Evolutionary conservation across 257 asterid species (phyloP).

Genomic region (Forsythia suspensa): DNA sequence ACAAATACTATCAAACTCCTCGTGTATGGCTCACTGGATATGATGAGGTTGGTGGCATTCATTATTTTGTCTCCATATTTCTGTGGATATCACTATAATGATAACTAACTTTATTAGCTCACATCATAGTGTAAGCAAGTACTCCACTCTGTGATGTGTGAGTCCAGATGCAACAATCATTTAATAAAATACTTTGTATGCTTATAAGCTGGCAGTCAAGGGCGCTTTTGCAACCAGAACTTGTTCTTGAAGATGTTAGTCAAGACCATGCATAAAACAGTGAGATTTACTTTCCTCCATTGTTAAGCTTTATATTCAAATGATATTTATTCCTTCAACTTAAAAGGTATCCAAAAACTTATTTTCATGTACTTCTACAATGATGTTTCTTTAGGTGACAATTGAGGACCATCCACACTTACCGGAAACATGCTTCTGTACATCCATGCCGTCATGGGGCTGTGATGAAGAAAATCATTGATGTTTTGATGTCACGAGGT

Average conservation of each 20-base stretch:
- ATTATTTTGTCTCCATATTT: slow-evolving; percentile 11
- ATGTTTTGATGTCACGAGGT: slow-evolving; percentile 6
- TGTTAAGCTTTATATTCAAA: not conserved
- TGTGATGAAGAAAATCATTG: slow-evolving; percentile 80
- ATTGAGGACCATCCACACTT: slow-evolving; percentile 98
- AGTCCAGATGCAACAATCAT: slow-evolving; percentile 8
- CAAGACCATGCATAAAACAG: slow-evolving; percentile 99
- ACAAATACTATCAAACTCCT: slow-evolving; percentile 98
- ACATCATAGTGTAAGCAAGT: slow-evolving; percentile 6
- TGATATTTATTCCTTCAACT: not conserved
- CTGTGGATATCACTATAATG: not conserved
- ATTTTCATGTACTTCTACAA: not conserved
- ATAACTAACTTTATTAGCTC: not conserved
- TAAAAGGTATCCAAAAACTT: not conserved
- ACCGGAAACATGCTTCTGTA: slow-evolving; percentile 95
- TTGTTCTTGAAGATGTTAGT: slow-evolving; percentile 96
- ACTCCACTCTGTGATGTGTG: not conserved
- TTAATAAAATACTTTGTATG: slow-evolving; percentile 4
- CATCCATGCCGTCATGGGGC: slow-evolving; percentile 99
- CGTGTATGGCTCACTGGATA: slow-evolving; percentile 99
- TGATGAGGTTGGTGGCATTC: slow-evolving; percentile 71
- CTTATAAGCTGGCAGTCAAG: slow-evolving; percentile 69
- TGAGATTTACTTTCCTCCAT: slow-evolving; percentile 35
- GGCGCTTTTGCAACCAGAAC: slow-evolving; percentile 90
- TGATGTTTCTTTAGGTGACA: slow-evolving; percentile 60